Evolutionary conservation across 208 protist genomes (phyloP).

Genomic region (Crithidia mellificae): DNA sequence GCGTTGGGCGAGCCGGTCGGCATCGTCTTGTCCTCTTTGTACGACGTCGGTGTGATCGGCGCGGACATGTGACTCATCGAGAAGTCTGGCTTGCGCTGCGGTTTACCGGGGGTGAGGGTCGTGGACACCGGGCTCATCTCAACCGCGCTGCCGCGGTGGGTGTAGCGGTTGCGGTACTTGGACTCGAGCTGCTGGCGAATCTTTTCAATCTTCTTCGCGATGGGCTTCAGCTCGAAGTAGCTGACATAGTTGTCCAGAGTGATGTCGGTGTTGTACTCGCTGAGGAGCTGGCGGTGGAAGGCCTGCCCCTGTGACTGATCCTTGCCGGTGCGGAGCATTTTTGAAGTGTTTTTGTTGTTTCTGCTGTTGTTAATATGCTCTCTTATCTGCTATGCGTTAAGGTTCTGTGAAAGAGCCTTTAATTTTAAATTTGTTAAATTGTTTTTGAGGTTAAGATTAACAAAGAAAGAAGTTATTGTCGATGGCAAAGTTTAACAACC

Average conservation of each 20-base stretch:
- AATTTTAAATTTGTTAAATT: no score
- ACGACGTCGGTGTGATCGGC: conserved; percentile 19
- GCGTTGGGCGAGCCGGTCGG: neutral
- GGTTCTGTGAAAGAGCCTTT: no score
- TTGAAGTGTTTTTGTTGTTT: conserved; percentile 2
- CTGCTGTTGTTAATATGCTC: neutral
- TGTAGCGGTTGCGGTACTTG: conserved; percentile 13
- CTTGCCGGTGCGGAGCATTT: conserved; percentile 73
- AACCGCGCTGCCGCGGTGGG: conserved; percentile 13
- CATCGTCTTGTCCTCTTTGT: neutral
- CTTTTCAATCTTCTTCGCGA: conserved; percentile 71
- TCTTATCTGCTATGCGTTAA: neutral
- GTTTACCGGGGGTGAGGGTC: neutral
- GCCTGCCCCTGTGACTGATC: conserved; percentile 67
- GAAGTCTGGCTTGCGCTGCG: conserved; percentile 8
- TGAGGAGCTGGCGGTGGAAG: conserved; percentile 81
- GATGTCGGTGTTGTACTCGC: conserved; percentile 84
- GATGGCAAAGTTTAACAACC: no score
- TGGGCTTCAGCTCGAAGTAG: conserved; percentile 83
- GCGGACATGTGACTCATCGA: conserved; percentile 11
- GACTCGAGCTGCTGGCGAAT: conserved; percentile 43
- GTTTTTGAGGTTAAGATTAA: no score
- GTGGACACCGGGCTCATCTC: conserved; percentile 1
- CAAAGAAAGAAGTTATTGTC: no score
- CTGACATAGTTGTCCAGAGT: conserved; percentile 82